Conservation (phyloP, 306 rosid genomes). For the Pueraria montana region DNA sequence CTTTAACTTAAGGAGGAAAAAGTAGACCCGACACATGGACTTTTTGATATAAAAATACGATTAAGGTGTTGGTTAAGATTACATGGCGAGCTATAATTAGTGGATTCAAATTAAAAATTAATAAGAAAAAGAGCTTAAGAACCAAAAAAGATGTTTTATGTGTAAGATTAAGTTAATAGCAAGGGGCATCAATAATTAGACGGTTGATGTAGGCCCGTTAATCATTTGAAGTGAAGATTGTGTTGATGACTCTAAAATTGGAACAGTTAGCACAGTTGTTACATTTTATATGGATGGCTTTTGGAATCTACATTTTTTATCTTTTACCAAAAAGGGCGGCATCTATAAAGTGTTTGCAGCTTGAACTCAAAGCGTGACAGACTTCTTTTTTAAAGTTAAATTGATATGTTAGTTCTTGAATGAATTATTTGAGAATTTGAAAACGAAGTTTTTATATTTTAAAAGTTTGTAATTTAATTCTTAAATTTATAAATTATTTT, state of each 20-base stretch:
- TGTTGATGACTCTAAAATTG: constrained; percentile 44
- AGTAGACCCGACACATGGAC: not conserved
- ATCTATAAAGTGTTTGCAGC: constrained; percentile 37
- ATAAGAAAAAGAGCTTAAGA: not conserved
- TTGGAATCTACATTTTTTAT: constrained; percentile 42
- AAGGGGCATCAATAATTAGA: constrained; percentile 49
- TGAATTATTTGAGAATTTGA: not conserved
- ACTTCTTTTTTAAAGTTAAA: not conserved
- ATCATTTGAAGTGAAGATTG: constrained; percentile 82
- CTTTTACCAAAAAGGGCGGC: constrained; percentile 45
- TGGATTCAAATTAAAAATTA: constrained; percentile 5
- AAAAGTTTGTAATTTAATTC: not conserved
- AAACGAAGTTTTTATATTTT: not conserved
- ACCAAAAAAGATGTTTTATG: not conserved
- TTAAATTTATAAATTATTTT: not conserved
- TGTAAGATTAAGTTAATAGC: constrained; percentile 43
- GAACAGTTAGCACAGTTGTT: constrained; percentile 36
- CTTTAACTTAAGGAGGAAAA: not conserved
- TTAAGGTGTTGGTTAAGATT: not conserved
- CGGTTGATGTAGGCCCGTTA: constrained; percentile 62
- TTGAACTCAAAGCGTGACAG: constrained; percentile 26
- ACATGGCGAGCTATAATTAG: not conserved
- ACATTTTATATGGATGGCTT: constrained; percentile 42
- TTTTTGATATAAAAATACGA: not conserved
- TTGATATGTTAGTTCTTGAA: not conserved